Evolutionary conservation across 2,329 filamentous ascomycete species (phyloP), one percentile per base, ranked within the genome.

Genomic region (Coniochaeta ligniaria): DNA sequence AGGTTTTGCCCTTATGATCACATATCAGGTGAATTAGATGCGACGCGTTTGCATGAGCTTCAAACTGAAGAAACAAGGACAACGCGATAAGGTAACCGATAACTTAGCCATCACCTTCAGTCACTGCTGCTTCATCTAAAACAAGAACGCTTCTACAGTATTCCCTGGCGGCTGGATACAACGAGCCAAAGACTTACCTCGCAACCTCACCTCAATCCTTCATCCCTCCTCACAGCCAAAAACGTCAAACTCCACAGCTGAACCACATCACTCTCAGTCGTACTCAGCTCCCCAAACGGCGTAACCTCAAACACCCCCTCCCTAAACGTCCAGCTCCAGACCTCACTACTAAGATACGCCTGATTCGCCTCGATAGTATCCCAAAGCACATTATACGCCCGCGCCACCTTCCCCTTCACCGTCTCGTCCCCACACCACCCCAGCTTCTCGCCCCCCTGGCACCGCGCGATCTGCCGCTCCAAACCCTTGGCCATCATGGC

Each of bases 401-500:
- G 62, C 31, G 72, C 70, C 5, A 85, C 69, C 55, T 80, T 82
- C 1, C 57, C 60, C 59, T 78, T 72, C 0, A 87, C 2, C 2
- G 14, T 7, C 28, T 16, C 54, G 14, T 52, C 26, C 7, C 31
- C 54, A 12, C 54, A 57, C 54, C 54, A 57, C n/a, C 4, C 54
- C 47, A 45, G 57, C 45, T 22, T 7, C 45, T 22, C 43, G 16
- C 20, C 31, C 11, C 20, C 31, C 11, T 70, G 65, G 68, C 84
- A 89, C 1, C 84, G 76, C 1, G 67, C 76, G 6, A 88, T 75
- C 65, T 88, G 85, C 2, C 77, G 70, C 60, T 85, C 79, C 0
- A 89, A 70, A 0, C 86, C 85, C 11, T 78, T 78, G 0, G 82
- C 85, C 81, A 88, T 86, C 79, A 88, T 86, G 0, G 84, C 79